A percentile compares a stretch with the other conserved stretches of the same genome.
These are phyloP conservation scores for Radiomyces spectabilis DNA, from an alignment of 192 early-diverging fungal species.

Conservation along the genomic window DNA sequence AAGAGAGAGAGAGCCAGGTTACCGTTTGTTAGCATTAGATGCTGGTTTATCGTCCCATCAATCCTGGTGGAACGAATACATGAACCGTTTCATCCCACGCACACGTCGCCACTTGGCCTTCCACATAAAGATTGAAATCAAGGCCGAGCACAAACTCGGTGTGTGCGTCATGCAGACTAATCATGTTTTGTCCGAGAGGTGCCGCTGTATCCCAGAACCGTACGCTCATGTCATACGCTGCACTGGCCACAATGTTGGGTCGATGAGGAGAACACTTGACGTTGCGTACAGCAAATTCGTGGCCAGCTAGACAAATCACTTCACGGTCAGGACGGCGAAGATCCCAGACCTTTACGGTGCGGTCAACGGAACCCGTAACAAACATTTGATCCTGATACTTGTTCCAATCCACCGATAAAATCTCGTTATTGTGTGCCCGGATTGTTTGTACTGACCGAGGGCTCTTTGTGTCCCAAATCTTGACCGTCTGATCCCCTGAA, in stretches of 20 bases:
- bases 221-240: conserved; percentile 95
- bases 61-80: conserved; percentile 40
- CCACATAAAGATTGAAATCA: conserved; percentile 86
- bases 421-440: conserved; percentile 78
- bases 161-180: conserved; percentile 77
- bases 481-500: conserved; percentile 85
- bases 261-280: conserved; percentile 92
- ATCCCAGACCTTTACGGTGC: conserved; percentile 89
- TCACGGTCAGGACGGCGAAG: conserved; percentile 68
- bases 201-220: conserved; percentile 79
- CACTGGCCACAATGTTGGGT: conserved; percentile 72
- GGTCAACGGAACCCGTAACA: conserved; percentile 88
- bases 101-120: conserved; percentile 86
- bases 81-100: conserved; percentile 92
- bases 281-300: conserved; percentile 88
- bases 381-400: conserved; percentile 83
- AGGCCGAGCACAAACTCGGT: conserved; percentile 96
- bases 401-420: conserved; percentile 94
- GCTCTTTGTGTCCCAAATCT: conserved; percentile 83
- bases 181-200: conserved; percentile 27
- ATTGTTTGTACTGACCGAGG: conserved; percentile 61
- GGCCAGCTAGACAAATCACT: conserved; percentile 67
- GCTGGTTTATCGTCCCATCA: conserved; percentile 18
- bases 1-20: no score
- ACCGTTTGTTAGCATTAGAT: neutral